Evolutionary conservation across 805 yeast genomes (phyloP).

Genomic region (Candida tibetensis): DNA sequence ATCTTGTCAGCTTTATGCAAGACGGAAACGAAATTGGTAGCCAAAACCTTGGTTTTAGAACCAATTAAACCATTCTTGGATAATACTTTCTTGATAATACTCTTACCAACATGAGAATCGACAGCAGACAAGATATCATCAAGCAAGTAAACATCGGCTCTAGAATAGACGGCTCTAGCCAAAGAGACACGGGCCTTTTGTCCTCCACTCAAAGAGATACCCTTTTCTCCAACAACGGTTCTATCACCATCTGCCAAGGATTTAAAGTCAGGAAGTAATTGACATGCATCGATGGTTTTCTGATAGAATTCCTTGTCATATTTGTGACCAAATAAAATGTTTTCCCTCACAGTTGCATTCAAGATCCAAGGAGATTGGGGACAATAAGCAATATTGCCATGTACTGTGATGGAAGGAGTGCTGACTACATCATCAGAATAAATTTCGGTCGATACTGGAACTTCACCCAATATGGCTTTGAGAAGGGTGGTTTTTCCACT

Average conservation of each 20-base stretch:
- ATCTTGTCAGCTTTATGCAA: conserved; percentile 34
- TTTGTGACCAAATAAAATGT: conserved; percentile 36
- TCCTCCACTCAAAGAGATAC: conserved; percentile 42
- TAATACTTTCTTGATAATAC: conserved; percentile 30
- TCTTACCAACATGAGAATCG: conserved; percentile 42
- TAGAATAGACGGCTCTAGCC: conserved; percentile 42
- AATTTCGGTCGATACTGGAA: conserved; percentile 11
- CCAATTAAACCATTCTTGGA: conserved; percentile 31
- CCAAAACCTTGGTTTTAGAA: conserved; percentile 34
- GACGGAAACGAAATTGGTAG: conserved; percentile 39
- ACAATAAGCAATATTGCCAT: conserved; percentile 39
- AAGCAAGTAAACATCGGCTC: conserved; percentile 38
- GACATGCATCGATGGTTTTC: conserved; percentile 36
- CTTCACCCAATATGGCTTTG: conserved; percentile 34
- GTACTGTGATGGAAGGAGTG: conserved; percentile 16
- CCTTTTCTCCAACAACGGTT: conserved; percentile 45
- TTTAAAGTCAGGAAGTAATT: conserved; percentile 32
- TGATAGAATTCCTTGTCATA: conserved; percentile 31
- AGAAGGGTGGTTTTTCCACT: conserved; percentile 39
- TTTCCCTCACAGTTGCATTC: conserved; percentile 39
- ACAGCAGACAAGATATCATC: conserved; percentile 45
- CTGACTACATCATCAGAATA: conserved; percentile 8
- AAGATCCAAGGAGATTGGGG: conserved; percentile 43
- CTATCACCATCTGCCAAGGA: conserved; percentile 39
- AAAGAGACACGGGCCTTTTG: conserved; percentile 42